phyloP scores from a whole-genome alignment of 768 basidiomycete genomes.

The Cystofilobasidium capitatum region DNA sequence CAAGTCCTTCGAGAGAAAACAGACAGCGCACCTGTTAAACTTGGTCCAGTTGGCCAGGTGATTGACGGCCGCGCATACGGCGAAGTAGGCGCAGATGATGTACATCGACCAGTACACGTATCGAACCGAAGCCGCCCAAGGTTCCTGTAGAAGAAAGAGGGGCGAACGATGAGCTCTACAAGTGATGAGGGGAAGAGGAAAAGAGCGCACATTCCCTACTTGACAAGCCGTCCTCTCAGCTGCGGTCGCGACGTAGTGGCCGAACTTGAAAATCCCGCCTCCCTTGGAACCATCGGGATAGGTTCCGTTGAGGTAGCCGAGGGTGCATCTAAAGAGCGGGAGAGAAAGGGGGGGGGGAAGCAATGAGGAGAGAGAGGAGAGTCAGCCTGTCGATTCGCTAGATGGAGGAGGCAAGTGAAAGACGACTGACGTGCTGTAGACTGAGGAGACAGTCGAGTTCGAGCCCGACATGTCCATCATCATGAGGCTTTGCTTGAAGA shows the following conservation, averaged over 20 bases:
- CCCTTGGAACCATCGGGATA: not conserved
- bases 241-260: not conserved
- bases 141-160: not conserved
- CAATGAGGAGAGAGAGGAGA: not conserved
- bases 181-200: not conserved
- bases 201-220: not conserved
- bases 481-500: not conserved
- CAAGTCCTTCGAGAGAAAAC: no score
- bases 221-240: not conserved
- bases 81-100: constrained; percentile 1
- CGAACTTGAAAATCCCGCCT: not conserved
- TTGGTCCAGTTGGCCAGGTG: not conserved
- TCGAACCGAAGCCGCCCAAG: not conserved
- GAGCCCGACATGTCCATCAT: not conserved
- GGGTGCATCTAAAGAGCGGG: not conserved
- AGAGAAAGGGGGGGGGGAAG: not conserved
- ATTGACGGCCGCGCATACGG: not conserved
- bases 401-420: no score
- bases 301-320: not conserved
- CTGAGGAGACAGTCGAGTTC: not conserved
- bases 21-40: not conserved
- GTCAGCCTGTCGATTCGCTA: no score
- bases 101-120: constrained; percentile 4
- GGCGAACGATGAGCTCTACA: not conserved
- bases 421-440: not conserved